Evolutionary conservation across 768 basidiomycete species (phyloP), one percentile per base, ranked within the genome.

Genomic region (Omphalotus guepiniiformis): DNA sequence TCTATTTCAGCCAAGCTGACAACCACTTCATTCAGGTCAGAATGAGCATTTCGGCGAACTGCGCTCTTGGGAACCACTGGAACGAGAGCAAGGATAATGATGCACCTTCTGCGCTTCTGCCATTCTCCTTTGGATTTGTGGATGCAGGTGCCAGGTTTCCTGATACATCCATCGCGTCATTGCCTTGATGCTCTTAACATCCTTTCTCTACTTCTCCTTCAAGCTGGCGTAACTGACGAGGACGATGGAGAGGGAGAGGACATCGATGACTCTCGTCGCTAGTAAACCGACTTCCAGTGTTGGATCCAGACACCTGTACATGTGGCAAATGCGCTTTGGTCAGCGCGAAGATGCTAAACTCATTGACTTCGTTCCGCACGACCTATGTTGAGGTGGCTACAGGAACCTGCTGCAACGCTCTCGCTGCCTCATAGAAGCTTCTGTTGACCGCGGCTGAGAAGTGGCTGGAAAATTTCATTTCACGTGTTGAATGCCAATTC

Each of bases 61-160:
- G 39, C 57, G 12, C 29, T 49, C 1, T 49, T 58, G 2, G 57
- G 57, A 11, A 53, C 52, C 8, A 49, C 36, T 8, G 55, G 57
- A 12, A 52, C 48, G 6, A 42, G 57, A 37, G 53, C 57, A 12
- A 40, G 57, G 29, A 58, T 58, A 16, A 58, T 58, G 53, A 39
- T 56, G 48, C 57, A 56, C 22, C 36, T 58, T 15, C 50, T 56
- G 3, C 56, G 57, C 55, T 50, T 58, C 28, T 26, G 39, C 15
- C 12, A n/a, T 8, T 8, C 18, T 6, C 28, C 16, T 23, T 16
- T 28, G 26, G 26, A 15, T n/a, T 12, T 27, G 11, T 21, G 41
- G 16, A 9, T 3, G 13, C 39, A 49, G 26, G 26, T 50, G 15
- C 36, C 22, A 6, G 35, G 12, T 6, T 50, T 48, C 21, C 5